Evolutionary conservation across 768 basidiomycete species (phyloP), one percentile per base, ranked within the genome.

Genomic region (Xanthoconium purpureum): DNA sequence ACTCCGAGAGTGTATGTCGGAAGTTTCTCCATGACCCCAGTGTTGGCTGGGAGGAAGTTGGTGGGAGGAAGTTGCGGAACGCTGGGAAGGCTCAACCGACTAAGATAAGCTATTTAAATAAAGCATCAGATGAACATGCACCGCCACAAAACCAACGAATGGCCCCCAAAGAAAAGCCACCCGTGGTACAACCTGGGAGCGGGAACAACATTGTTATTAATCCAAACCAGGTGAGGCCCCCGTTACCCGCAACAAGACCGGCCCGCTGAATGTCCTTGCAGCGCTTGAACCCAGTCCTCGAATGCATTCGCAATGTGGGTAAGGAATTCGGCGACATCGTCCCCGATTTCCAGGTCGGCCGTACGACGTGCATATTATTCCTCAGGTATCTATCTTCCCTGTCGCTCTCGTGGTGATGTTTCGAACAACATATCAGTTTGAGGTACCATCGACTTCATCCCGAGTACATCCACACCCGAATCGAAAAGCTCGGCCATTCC

Each of bases 401-500:
- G 12, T 44, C 14, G 33, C n/a, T 15, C 46, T 3, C 8, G 15
- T 17, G 17, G 28, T 35, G 29, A 8, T 20, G 38, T 39, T 50
- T 53, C 59, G 9, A 59, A 7, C 4, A 55, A 17, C 20, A 10
- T 33, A 18, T 3, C 57, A 98, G 97, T 68, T 71, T 98, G 61
- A 89, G 85, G 66, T 98, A 98, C 63, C 95, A 98, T 66, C 89
- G 95, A 49, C 81, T 99, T 14, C 97, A 98, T 71, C 97, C 97
- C 14, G 97, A 98, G 71, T 99, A 99, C 69, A 87, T 99, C 54
- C 91, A 93, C 69, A 81, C 82, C 49, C 87, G 97, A 13, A 94
- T 99, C 56, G 89, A 93, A 64, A 88, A 85, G 62, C 83, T 99
- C 18, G 90, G 88, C 5, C 80, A 80, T 36, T 82, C 84, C 2